Conservation (phyloP, 2,329 filamentous ascomycete genomes). For the Capronia epimyces region DNA sequence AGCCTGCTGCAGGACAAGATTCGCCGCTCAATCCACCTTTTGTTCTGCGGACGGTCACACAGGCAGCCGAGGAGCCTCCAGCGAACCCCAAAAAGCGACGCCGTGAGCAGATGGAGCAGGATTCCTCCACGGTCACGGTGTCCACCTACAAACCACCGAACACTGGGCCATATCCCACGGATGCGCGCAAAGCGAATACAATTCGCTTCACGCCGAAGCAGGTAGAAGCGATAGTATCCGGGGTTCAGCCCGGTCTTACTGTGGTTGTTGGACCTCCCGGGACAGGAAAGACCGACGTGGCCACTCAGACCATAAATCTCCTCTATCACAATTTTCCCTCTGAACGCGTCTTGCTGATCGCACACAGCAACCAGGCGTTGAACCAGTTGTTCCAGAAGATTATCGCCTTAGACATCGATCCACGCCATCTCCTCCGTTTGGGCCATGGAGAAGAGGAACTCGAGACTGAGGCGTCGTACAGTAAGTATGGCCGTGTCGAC, state of each 20-base stretch:
- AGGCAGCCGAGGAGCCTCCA: constrained; percentile 47
- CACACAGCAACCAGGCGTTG: constrained; percentile 94
- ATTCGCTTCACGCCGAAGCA: constrained; percentile 89
- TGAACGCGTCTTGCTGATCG: constrained; percentile 85
- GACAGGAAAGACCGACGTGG: constrained; percentile 98
- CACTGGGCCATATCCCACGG: constrained; percentile 80
- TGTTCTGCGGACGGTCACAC: constrained; percentile 64
- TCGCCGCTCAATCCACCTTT: constrained; percentile 83
- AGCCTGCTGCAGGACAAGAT: constrained; percentile 65
- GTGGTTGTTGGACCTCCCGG: constrained; percentile 92
- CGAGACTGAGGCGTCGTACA: constrained; percentile 77
- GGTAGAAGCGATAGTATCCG: constrained; percentile 86
- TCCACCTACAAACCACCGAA: constrained; percentile 87
- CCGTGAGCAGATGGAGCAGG: constrained; percentile 65
- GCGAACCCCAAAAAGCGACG: constrained; percentile 76
- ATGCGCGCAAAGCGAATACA: constrained; percentile 72
- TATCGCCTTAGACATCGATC: constrained; percentile 89
- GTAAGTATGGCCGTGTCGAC: constrained; percentile 90
- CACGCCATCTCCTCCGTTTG: constrained; percentile 82
- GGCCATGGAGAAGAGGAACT: constrained; percentile 95
- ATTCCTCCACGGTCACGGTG: constrained; percentile 63
- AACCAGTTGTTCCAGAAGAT: constrained; percentile 99
- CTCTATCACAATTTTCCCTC: constrained; percentile 96
- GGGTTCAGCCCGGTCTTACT: constrained; percentile 87
- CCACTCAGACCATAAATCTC: constrained; percentile 97